Evolutionary conservation across 257 asterid genomes (phyloP).

Genomic region (Penstemon barbatus): DNA sequence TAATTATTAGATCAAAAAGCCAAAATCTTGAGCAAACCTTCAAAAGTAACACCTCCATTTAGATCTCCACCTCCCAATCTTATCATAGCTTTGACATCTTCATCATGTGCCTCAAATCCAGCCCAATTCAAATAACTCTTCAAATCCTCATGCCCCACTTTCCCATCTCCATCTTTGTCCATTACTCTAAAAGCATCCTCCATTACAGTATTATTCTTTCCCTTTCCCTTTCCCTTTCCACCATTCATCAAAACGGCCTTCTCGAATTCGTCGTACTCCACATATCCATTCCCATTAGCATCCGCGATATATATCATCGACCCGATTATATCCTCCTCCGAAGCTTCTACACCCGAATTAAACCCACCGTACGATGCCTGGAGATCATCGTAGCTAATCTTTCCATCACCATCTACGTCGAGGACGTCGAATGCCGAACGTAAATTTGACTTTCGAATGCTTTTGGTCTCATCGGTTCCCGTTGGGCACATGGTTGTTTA

Average conservation of each 20-base stretch:
- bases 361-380: slow-evolving; percentile 52
- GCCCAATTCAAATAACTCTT: slow-evolving; percentile 59
- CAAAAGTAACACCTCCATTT: slow-evolving; percentile 63
- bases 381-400: slow-evolving; percentile 74
- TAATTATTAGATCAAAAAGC: slow-evolving; percentile 33
- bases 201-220: slow-evolving; percentile 38
- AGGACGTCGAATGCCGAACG: slow-evolving; percentile 81
- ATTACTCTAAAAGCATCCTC: slow-evolving; percentile 75
- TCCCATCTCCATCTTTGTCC: slow-evolving; percentile 95
- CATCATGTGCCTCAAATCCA: slow-evolving; percentile 67
- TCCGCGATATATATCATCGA: slow-evolving; percentile 81
- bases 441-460: slow-evolving; percentile 33
- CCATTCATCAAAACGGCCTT: slow-evolving; percentile 51
- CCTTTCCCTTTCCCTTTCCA: slow-evolving; percentile 9
- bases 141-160: slow-evolving; percentile 70
- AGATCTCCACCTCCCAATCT: slow-evolving; percentile 63
- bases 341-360: not conserved
- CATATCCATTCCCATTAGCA: slow-evolving; percentile 62
- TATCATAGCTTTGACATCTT: slow-evolving; percentile 85
- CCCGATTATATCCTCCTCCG: slow-evolving; percentile 49
- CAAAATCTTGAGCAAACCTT: slow-evolving; percentile 68
- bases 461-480: slow-evolving; percentile 32
- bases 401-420: slow-evolving; percentile 81
- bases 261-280: slow-evolving; percentile 85
- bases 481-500: slow-evolving; percentile 68